Base-by-base conservation (phyloP, 2,329 filamentous ascomycete species). In the Thielaviopsis ethacetica region DNA sequence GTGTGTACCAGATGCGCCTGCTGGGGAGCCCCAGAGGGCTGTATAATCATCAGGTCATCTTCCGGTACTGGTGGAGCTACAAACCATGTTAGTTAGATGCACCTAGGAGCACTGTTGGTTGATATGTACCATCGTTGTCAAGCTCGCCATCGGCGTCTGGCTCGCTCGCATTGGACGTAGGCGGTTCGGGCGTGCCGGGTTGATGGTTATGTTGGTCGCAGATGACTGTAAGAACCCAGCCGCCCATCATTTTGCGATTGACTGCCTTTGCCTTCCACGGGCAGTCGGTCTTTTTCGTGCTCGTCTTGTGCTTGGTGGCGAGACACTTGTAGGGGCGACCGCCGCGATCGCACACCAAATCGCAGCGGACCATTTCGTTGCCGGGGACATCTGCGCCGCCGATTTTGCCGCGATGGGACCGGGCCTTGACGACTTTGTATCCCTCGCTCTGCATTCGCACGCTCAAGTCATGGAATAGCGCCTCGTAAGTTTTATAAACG, bases 201-300 rank as follows among this genome's bases (percentile, higher is more conserved):
- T 73, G 71, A 62, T 75, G 72, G 61, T 75, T 75, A 63, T 75
- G 72, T 62, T 72, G 68, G 60, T 74, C 69, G 63, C 72, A 75
- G 51, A 69, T 69, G 47, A 75, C 67, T 2, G 72, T 75, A 63
- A 75, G 62, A n/a, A 73, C 69, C 72, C 72, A 75, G 44, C 71
- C 72, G 4, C 72, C 71, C 59, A 72, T 67, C 12, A 69, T 68
- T 65, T 74, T 75, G 9, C 72, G 70, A 56, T 73, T 68, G 7
- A 74, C 72, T 0, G 72, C 72, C 61, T 74, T 75, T 30, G 72
- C 72, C 62, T 73, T 73, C 72, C 72, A 75, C 4, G 72, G 72
- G 24, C 72, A 75, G 54, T 72, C 70, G 0, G 72, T 75, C 66
- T 75, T 75, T 64, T 75, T 75, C 7, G 72, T 75, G 24, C 71